Conservation (phyloP, 352 stramenopile species). For the Albugo candida region DNA sequence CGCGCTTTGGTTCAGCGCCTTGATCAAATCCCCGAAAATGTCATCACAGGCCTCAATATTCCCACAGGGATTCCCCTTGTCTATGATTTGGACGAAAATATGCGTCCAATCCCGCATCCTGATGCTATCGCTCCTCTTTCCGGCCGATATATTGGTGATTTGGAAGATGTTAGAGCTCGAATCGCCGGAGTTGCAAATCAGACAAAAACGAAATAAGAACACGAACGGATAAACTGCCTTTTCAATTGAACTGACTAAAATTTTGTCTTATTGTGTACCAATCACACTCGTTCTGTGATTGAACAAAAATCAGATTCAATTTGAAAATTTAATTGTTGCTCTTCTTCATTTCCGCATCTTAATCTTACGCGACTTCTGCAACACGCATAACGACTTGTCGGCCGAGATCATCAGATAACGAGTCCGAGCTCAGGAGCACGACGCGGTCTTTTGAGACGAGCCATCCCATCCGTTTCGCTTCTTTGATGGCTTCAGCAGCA, state of each 20-base stretch:
- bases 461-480: slow-evolving; percentile 84
- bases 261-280: no score
- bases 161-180: slow-evolving; percentile 90
- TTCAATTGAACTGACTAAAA: no score
- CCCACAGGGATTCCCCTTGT: slow-evolving; percentile 89
- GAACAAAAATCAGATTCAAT: no score
- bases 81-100: slow-evolving; percentile 96
- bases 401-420: slow-evolving; percentile 54
- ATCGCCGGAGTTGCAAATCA: slow-evolving; percentile 95
- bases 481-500: slow-evolving; percentile 71
- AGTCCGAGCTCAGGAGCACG: slow-evolving; percentile 71
- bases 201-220: slow-evolving; percentile 77
- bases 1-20: slow-evolving; percentile 97
- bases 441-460: slow-evolving; percentile 75
- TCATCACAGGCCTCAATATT: slow-evolving; percentile 96
- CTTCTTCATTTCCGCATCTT: neutral
- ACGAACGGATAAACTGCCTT: neutral
- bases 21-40: slow-evolving; percentile 92
- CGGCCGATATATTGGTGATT: slow-evolving; percentile 81
- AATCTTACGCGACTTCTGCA: slow-evolving; percentile 57
- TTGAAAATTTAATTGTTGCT: neutral
- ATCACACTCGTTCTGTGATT: no score
- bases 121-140: slow-evolving; percentile 80
- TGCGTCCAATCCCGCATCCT: slow-evolving; percentile 86
- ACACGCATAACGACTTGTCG: slow-evolving; percentile 73